These are phyloP conservation scores for Suaeda aralocaspica DNA, from an alignment of 148 eudicot genomes.

Conservation along the genomic window DNA sequence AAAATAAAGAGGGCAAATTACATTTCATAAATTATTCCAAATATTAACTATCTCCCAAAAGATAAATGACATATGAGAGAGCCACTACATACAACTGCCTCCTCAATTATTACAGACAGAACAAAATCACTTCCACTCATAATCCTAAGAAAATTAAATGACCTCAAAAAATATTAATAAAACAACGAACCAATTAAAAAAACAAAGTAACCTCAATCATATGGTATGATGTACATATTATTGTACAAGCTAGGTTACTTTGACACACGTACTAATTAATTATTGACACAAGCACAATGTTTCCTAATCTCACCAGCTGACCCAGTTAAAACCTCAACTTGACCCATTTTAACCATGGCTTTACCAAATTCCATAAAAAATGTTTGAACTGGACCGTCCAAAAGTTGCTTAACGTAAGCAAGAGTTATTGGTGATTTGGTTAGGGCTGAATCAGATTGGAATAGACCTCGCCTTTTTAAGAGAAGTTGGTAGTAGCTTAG, in stretches of 20 bases:
- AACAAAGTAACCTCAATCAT: background rate
- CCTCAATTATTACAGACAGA: slow-evolving; percentile 1
- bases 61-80: background rate
- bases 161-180: background rate
- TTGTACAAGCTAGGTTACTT: background rate
- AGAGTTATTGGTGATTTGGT: slow-evolving; percentile 40
- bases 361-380: slow-evolving; percentile 52
- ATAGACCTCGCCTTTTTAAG: slow-evolving; percentile 65
- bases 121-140: background rate
- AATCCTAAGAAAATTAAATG: background rate
- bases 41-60: background rate
- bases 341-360: slow-evolving; percentile 74
- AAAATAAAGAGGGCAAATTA: background rate
- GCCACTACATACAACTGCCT: background rate
- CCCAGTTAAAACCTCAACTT: slow-evolving; percentile 56
- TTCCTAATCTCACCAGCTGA: slow-evolving; percentile 60
- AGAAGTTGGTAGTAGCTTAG: slow-evolving; percentile 56
- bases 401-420: slow-evolving; percentile 32
- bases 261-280: slow-evolving; percentile 3
- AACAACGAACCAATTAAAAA: background rate
- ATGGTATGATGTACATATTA: background rate
- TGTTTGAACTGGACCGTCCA: slow-evolving; percentile 38
- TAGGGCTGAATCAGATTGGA: slow-evolving; percentile 67
- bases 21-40: background rate
- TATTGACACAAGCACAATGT: slow-evolving; percentile 62